Conservation (phyloP, 441 rosid genomes). For the Omphalea diandra region DNA sequence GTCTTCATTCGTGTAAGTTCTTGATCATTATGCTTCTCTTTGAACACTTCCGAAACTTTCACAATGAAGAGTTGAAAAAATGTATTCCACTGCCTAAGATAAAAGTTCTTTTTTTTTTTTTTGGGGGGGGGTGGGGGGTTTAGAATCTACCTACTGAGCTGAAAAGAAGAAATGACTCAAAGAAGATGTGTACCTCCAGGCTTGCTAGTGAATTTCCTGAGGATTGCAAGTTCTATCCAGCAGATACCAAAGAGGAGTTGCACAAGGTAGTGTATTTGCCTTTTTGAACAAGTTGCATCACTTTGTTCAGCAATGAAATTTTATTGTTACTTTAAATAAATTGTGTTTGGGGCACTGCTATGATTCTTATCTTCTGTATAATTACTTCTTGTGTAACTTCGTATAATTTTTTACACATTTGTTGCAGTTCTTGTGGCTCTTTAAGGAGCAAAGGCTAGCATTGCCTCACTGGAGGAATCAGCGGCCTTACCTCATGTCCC, state of each 20-base stretch:
- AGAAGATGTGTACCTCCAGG: slow-evolving; percentile 61
- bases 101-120: slow-evolving; percentile 15
- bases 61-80: not conserved
- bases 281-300: not conserved
- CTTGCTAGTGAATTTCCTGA: slow-evolving; percentile 80
- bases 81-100: slow-evolving; percentile 17
- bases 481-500: slow-evolving; percentile 72
- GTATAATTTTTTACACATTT: slow-evolving; percentile 7
- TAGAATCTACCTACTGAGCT: slow-evolving; percentile 75
- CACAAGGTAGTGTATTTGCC: slow-evolving; percentile 58
- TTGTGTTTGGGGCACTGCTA: not conserved
- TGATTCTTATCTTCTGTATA: not conserved
- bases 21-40: slow-evolving; percentile 16
- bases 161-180: slow-evolving; percentile 60
- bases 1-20: slow-evolving; percentile 83
- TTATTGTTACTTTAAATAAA: not conserved
- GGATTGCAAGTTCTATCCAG: slow-evolving; percentile 82
- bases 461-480: slow-evolving; percentile 89
- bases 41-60: slow-evolving; percentile 8
- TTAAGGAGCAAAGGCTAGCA: slow-evolving; percentile 78
- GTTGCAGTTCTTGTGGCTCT: slow-evolving; percentile 81
- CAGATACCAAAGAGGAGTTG: slow-evolving; percentile 90
- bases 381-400: not conserved
- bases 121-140: too few relatives aligned
- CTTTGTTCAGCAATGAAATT: not conserved